Evolutionary conservation across 2,329 filamentous ascomycete species (phyloP), one percentile per base, ranked within the genome.

Genomic region (Stylonectria norvegica): DNA sequence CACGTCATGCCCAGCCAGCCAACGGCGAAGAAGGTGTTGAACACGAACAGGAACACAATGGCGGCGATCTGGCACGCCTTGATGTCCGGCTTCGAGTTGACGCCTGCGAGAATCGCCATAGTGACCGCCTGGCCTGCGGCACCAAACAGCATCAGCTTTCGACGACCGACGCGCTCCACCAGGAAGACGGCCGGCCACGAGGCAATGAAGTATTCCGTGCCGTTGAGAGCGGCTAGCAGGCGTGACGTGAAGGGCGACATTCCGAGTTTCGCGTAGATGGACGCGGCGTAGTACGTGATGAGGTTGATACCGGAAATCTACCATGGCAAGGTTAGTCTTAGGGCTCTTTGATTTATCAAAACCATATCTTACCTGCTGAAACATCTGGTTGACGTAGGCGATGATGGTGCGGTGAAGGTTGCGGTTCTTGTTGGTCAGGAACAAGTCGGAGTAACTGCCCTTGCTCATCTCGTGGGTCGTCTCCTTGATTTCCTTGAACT

Each of bases 91-190:
- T 71, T 67, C 0, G 71, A 73, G 47, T 78, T 80, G 41, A 84
- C 67, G 22, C 71, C 69, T 0, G 73, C 69, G 25, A 80, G 67
- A 25, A 87, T 71, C 2, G 80, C 75, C 84, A 88, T 87, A 36
- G 77, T 71, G 1, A 64, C 67, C 1, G 76, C 79, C 59, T 85
- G 79, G 43, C 79, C 79, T 2, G 73, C 57, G 25, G 78, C 79
- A 38, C 84, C 84, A 47, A 86, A 78, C 14, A 89, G 64, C 82
- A 89, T 88, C 45, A 89, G 73, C 55, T 78, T 76, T 14, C 85
- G 75, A 19, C 85, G 79, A 9, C 83, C 83, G 4, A 83, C 76
- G 2, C 76, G 73, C 60, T 85, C 81, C 25, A 85, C 79, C 18
- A 83, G 69, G 59, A 81, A 80, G 15, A 76, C 70, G 2, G 72